Base-by-base conservation (phyloP, 1,139 yeast genomes). In the Geotrichum restrictum region DNA sequence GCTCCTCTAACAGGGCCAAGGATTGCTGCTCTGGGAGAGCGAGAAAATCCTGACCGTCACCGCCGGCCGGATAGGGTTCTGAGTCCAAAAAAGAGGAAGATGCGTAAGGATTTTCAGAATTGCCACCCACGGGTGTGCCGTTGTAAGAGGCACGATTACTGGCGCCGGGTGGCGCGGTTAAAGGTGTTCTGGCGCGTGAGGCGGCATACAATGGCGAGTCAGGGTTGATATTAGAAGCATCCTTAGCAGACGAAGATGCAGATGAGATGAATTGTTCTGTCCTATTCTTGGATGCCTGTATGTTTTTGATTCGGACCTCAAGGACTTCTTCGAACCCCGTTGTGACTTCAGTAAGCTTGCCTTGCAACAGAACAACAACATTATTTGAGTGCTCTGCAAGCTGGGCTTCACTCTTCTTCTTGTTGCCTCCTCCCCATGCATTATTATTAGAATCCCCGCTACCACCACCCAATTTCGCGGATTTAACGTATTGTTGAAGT, bases 301-400 rank as follows among this genome's bases (percentile, higher is more conserved):
- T 96, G 65, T 86, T 82, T 54, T 81, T 80, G 61, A 94, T 96
- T 62, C 98, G 80, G 32, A 83, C 80, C 67, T 88, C 97, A 59
- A 93, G 75, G 18, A 93, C 98, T 56, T 77, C 82, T 60, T 89
- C 87, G 70, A 94, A 93, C 64, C 88, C 94, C 31, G 96, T 95
- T 57, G 96, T 86, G 49, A 93, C 88, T 64, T 91, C 88, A 61
- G 89, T 86, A 75, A 94, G 85, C 69, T 88, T 87, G 19, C 94
- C 88, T 64, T 89, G 94, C 56, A 93, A 74, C 59, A 93, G 71
- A 51, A 83, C 89, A 56, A 93, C 85, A 53, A 93, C 96, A 67
- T 91, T 93, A 63, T 84, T 87, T 38, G 89, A 83, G 67, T 88
- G 91, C 59, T 81, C 83, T 37, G 76, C 74, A 33, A 83, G 74